Evolutionary conservation across 352 stramenopile species (phyloP).

Genomic region (Pythium rishiriense): DNA sequence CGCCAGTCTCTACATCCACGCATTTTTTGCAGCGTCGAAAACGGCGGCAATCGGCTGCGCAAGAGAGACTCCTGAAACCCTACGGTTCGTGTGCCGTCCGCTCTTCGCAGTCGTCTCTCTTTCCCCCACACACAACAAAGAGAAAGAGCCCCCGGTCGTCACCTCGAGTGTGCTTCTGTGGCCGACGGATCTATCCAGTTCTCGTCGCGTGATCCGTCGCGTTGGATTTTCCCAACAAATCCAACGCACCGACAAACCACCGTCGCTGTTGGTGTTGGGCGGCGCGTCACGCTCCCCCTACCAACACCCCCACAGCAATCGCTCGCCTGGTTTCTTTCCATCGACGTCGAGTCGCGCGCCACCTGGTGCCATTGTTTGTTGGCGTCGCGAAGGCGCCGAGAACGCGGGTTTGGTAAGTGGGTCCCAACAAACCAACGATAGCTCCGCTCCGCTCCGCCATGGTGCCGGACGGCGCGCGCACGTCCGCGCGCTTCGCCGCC

Average conservation of each 20-base stretch:
- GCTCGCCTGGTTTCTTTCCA: slow-evolving; percentile 7
- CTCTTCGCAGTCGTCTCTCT: neutral
- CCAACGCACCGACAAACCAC: neutral
- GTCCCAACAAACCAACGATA: slow-evolving; percentile 1
- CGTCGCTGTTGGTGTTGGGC: too few species aligned
- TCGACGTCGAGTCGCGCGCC: neutral
- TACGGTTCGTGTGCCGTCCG: neutral
- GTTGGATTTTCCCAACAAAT: slow-evolving; percentile 5
- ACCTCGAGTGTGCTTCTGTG: neutral
- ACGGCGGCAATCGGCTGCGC: neutral
- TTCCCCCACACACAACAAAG: neutral
- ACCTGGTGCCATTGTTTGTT: slow-evolving; percentile 7
- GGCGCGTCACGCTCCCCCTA: neutral
- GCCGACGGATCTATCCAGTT: slow-evolving; percentile 4
- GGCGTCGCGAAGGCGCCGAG: neutral
- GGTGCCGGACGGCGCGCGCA: slow-evolving; percentile 1
- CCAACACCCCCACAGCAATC: neutral
- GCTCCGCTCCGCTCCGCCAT: neutral
- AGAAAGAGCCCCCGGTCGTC: too few species aligned
- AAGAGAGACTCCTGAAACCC: neutral
- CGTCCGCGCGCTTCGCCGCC: slow-evolving; percentile 1
- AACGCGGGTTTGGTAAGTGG: neutral
- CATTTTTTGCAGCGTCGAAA: neutral
- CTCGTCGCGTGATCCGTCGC: neutral
- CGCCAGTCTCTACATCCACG: neutral